These are phyloP conservation scores for Yarrowia keelungensis DNA, from an alignment of 805 yeast species.

Conservation along the genomic window DNA sequence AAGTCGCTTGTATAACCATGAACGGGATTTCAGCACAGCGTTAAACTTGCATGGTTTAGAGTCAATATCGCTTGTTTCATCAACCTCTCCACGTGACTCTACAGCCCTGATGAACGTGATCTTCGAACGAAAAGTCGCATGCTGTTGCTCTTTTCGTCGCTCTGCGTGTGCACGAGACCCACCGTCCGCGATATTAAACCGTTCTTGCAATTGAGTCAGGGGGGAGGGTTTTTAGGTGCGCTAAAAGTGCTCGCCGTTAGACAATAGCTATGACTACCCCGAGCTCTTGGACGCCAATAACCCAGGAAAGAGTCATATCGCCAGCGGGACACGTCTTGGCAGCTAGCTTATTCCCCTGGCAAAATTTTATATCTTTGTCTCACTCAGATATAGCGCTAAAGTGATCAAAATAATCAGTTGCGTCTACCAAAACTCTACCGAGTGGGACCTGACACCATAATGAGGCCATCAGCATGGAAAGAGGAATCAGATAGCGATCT, in stretches of 20 bases:
- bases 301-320: neutral
- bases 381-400: neutral
- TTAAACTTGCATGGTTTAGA: no score
- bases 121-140: neutral
- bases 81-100: conserved; percentile 4
- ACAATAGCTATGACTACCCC: neutral
- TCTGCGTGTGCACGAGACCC: conserved; percentile 4
- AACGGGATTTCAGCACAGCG: neutral
- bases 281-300: neutral
- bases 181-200: neutral
- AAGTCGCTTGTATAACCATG: conserved; percentile 16
- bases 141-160: neutral
- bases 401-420: conserved; percentile 9
- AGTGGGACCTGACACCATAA: neutral
- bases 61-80: neutral
- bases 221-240: no score
- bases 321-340: neutral
- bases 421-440: neutral
- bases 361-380: conserved; percentile 7
- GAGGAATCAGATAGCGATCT: no score
- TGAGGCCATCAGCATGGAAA: no score
- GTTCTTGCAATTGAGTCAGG: neutral
- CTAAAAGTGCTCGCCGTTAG: no score
- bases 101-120: conserved; percentile 24
- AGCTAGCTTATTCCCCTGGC: neutral